Conservation (phyloP, 1,139 yeast species). For the Debaryomycetaceae sp. region DNA sequence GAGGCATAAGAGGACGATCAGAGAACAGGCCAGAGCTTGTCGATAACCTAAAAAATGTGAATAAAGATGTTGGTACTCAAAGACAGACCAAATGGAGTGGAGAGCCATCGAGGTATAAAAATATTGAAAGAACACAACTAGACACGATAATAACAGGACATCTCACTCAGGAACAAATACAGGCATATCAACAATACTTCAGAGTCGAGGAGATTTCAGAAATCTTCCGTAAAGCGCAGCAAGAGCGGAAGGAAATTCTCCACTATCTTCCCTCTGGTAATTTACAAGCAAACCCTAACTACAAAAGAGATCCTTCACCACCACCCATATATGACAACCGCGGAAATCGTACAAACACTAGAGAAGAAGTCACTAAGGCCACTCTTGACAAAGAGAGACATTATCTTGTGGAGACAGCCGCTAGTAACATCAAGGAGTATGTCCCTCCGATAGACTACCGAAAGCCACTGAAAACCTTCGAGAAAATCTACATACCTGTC, state of each 20-base stretch:
- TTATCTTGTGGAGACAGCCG: slow-evolving; percentile 68
- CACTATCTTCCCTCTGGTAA: slow-evolving; percentile 36
- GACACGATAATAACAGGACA: slow-evolving; percentile 48
- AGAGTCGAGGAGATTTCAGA: slow-evolving; percentile 74
- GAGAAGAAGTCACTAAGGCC: slow-evolving; percentile 63
- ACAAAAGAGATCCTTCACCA: slow-evolving; percentile 75
- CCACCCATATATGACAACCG: slow-evolving; percentile 83
- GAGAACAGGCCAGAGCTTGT: slow-evolving; percentile 1
- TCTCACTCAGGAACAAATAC: slow-evolving; percentile 81
- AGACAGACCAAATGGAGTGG: slow-evolving; percentile 45
- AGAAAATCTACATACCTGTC: slow-evolving; percentile 82
- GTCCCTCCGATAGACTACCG: slow-evolving; percentile 79
- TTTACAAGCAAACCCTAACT: slow-evolving; percentile 21
- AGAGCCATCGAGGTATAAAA: slow-evolving; percentile 28
- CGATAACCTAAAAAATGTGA: not conserved
- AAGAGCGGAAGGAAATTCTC: slow-evolving; percentile 45
- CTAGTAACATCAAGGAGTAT: slow-evolving; percentile 71
- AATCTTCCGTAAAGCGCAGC: slow-evolving; percentile 44
- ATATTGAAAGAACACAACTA: slow-evolving; percentile 26
- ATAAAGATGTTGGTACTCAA: not conserved
- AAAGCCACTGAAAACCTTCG: slow-evolving; percentile 66
- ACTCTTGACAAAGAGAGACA: slow-evolving; percentile 78
- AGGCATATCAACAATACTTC: slow-evolving; percentile 71
- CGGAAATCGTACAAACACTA: slow-evolving; percentile 84
- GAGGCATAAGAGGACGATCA: slow-evolving; percentile 6